These are phyloP conservation scores for Phragmites australis DNA, from an alignment of 176 grass and related monocot genomes.

Conservation along the genomic window DNA sequence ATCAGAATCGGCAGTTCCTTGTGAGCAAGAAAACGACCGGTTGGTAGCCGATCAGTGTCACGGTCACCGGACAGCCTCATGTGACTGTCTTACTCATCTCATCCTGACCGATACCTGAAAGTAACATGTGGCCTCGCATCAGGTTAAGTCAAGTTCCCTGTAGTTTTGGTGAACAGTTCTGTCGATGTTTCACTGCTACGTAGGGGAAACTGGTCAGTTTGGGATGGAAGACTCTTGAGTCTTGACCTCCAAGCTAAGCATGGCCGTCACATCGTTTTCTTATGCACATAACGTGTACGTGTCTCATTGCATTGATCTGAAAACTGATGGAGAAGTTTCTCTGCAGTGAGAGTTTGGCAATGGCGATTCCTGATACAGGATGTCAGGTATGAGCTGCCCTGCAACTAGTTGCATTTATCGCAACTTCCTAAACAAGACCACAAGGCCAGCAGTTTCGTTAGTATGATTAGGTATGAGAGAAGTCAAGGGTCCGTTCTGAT, in stretches of 20 bases:
- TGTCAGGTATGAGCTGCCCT: not conserved
- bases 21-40: conserved; percentile 33
- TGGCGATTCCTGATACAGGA: not conserved
- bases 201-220: conserved; percentile 6
- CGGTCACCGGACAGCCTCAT: not conserved
- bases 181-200: conserved; percentile 6
- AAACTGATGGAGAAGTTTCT: conserved; percentile 7
- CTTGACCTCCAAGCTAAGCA: not conserved
- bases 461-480: not conserved
- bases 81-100: not conserved
- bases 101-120: conserved; percentile 15
- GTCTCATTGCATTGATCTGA: not conserved
- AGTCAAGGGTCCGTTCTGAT: not conserved
- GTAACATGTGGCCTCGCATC: not conserved
- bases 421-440: conserved; percentile 12
- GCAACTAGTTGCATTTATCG: conserved; percentile 12
- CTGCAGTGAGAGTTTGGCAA: not conserved
- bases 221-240: not conserved
- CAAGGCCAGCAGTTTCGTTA: not conserved
- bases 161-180: not conserved
- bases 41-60: conserved; percentile 42
- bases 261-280: not conserved
- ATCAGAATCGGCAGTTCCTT: not conserved
- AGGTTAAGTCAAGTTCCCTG: not conserved
- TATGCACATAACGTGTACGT: not conserved